These are phyloP conservation scores for Pythium inflatum DNA, from an alignment of 352 stramenopile species.

Conservation along the genomic window DNA sequence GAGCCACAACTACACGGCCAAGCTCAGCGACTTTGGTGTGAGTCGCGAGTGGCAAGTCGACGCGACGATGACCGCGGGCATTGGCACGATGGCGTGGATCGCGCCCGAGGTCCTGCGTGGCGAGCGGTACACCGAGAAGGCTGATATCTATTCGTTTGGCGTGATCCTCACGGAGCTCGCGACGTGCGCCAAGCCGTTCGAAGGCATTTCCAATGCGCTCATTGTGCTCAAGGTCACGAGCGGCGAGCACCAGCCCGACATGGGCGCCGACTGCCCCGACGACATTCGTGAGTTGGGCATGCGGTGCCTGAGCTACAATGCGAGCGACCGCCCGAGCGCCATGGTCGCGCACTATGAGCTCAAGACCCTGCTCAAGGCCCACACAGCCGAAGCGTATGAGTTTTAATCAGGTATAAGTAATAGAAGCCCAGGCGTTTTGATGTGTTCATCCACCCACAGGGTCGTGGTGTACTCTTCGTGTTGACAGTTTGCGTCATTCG, in stretches of 20 bases:
- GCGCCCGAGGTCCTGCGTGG: conserved; percentile 76
- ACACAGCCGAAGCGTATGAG: too few species aligned
- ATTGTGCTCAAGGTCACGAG: conserved; percentile 80
- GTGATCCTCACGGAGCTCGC: conserved; percentile 78
- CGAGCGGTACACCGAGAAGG: conserved; percentile 85
- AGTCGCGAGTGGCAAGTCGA: conserved; percentile 79
- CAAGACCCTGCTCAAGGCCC: conserved; percentile 60
- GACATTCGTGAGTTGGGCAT: conserved; percentile 65
- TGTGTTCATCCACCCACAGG: too few species aligned
- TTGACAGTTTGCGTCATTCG: too few species aligned
- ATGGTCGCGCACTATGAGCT: conserved; percentile 81
- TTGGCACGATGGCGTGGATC: conserved; percentile 88
- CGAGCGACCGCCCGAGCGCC: conserved; percentile 63
- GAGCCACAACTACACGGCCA: conserved; percentile 64
- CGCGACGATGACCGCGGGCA: conserved; percentile 78
- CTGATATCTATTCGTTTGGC: conserved; percentile 88
- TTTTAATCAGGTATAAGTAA: too few species aligned
- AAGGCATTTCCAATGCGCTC: conserved; percentile 41
- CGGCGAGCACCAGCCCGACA: conserved; percentile 58
- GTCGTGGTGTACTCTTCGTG: too few species aligned
- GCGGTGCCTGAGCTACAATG: conserved; percentile 70
- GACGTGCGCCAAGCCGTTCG: conserved; percentile 66
- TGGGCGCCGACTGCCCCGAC: conserved; percentile 62
- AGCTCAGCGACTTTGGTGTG: conserved; percentile 85
- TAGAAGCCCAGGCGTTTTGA: too few species aligned